phyloP scores from a whole-genome alignment of 805 yeast species.

The Komagataella populi region DNA sequence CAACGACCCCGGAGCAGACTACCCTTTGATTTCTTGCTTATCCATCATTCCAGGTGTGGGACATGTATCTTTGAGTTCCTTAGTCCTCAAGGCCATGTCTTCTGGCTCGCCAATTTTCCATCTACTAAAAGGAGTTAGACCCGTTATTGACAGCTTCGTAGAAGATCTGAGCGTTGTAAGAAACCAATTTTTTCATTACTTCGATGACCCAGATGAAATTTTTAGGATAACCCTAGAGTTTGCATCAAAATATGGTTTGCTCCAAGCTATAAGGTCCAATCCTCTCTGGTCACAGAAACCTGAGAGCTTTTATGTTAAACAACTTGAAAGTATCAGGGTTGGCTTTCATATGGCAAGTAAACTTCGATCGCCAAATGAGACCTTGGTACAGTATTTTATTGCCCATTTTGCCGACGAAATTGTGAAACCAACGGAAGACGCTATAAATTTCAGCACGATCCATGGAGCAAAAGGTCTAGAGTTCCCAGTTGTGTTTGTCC shows the following conservation, averaged over 20 bases:
- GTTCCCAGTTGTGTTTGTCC: constrained; percentile 52
- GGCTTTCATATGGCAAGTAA: constrained; percentile 4
- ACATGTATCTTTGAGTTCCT: neutral
- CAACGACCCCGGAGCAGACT: constrained; percentile 11
- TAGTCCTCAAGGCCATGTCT: neutral
- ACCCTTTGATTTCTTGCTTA: constrained; percentile 14
- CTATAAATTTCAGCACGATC: constrained; percentile 49
- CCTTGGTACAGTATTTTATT: constrained; percentile 25
- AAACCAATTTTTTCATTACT: neutral
- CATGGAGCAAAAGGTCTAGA: constrained; percentile 70
- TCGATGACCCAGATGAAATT: neutral
- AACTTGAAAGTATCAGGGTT: neutral
- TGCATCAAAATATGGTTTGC: neutral
- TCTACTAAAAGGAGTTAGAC: neutral
- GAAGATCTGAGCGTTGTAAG: neutral
- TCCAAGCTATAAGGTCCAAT: neutral
- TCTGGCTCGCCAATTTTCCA: neutral
- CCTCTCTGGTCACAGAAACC: neutral
- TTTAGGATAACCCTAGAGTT: neutral
- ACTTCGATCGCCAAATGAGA: constrained; percentile 10
- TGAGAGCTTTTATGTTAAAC: neutral
- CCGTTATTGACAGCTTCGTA: neutral
- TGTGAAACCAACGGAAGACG: neutral
- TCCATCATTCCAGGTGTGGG: constrained; percentile 6
- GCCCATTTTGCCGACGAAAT: constrained; percentile 24